phyloP scores from a whole-genome alignment of 192 early-diverging fungal species.

The Coemansia sp. region DNA sequence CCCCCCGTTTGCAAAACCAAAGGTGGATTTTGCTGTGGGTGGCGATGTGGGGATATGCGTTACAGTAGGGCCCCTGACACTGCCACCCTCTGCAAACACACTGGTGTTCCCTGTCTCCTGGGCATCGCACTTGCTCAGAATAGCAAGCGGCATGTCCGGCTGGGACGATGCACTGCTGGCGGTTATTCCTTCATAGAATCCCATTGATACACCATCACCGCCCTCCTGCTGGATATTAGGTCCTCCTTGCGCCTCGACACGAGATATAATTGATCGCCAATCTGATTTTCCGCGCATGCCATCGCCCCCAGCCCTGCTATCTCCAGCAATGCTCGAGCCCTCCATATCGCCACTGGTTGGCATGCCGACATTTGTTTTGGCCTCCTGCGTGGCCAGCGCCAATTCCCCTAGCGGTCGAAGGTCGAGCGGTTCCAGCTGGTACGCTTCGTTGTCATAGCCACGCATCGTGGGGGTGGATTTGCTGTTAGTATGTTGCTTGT shows the following conservation, averaged over 20 bases:
- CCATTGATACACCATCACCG: not conserved
- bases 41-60: slow-evolving; percentile 11
- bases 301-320: not conserved
- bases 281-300: slow-evolving; percentile 1
- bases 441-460: not conserved
- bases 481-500: slow-evolving; percentile 15
- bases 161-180: slow-evolving; percentile 48
- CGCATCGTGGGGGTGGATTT: slow-evolving; percentile 25
- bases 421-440: not conserved
- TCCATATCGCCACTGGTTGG: not conserved
- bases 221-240: not conserved
- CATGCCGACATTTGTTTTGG: not conserved
- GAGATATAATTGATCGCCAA: slow-evolving; percentile 20
- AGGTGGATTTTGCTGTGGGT: not conserved
- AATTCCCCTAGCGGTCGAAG: not conserved
- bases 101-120: slow-evolving; percentile 7
- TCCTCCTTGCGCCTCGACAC: not conserved
- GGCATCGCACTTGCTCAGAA: slow-evolving; percentile 21
- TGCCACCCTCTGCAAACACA: slow-evolving; percentile 10
- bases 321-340: not conserved
- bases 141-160: slow-evolving; percentile 34
- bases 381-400: not conserved
- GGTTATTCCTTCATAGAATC: not conserved
- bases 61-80: not conserved
- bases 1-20: slow-evolving; percentile 13